Evolutionary conservation across 345 rosid genomes (phyloP).

Genomic region (Microcos paniculata): DNA sequence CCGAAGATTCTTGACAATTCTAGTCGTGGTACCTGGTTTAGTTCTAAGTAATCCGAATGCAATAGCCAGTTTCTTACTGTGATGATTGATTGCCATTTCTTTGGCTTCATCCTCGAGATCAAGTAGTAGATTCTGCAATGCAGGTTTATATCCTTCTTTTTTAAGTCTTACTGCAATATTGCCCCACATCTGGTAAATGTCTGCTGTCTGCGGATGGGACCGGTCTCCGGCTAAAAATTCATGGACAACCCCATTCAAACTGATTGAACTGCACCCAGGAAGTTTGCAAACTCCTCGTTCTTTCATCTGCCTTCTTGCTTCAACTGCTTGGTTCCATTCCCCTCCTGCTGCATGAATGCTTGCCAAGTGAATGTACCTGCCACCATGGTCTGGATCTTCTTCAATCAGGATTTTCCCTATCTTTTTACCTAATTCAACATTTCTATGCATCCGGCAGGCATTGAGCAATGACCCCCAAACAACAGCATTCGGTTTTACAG

Average conservation of each 20-base stretch:
- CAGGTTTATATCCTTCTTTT: slow-evolving; percentile 53
- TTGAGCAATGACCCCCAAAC: slow-evolving; percentile 69
- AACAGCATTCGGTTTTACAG: slow-evolving; percentile 56
- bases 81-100: slow-evolving; percentile 53
- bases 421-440: slow-evolving; percentile 50
- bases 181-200: slow-evolving; percentile 45
- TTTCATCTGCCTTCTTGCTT: slow-evolving; percentile 54
- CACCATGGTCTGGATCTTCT: slow-evolving; percentile 57
- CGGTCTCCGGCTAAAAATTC: slow-evolving; percentile 59
- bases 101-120: slow-evolving; percentile 51
- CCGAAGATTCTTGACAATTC: slow-evolving; percentile 63
- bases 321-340: slow-evolving; percentile 61
- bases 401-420: slow-evolving; percentile 48
- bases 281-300: slow-evolving; percentile 48
- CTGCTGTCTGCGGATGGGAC: slow-evolving; percentile 42
- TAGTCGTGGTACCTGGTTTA: slow-evolving; percentile 38
- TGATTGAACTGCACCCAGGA: slow-evolving; percentile 64
- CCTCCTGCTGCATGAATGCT: slow-evolving; percentile 47
- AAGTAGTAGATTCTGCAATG: slow-evolving; percentile 29
- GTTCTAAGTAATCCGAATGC: slow-evolving; percentile 59
- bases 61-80: slow-evolving; percentile 67
- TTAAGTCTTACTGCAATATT: slow-evolving; percentile 33
- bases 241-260: slow-evolving; percentile 48
- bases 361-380: slow-evolving; percentile 59
- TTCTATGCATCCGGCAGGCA: slow-evolving; percentile 55